These are phyloP conservation scores for Camptophora hylomeconis DNA, from an alignment of 2,329 filamentous ascomycete species.

Conservation along the genomic window DNA sequence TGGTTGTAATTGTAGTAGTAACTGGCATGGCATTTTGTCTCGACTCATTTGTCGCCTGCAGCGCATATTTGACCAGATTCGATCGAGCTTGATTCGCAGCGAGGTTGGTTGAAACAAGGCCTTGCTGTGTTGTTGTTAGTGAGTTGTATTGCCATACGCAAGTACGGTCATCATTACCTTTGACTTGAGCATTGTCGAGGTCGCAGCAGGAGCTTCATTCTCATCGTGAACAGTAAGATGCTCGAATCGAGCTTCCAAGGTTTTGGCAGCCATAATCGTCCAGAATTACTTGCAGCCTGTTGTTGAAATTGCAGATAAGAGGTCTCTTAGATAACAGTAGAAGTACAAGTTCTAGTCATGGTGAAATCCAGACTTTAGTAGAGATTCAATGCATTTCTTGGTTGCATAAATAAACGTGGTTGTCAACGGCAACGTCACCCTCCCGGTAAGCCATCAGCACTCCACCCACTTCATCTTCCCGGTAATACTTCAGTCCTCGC, in stretches of 20 bases:
- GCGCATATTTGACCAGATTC: constrained; percentile 73
- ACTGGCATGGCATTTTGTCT: constrained; percentile 46
- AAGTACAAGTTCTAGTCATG: too few species aligned
- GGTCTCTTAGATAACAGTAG: constrained; percentile 6
- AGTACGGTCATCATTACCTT: constrained; percentile 47
- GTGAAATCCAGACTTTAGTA: too few species aligned
- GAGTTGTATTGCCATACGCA: not conserved
- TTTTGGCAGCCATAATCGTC: constrained; percentile 62
- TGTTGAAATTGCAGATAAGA: constrained; percentile 5
- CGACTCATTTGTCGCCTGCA: constrained; percentile 62
- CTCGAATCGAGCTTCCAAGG: constrained; percentile 79
- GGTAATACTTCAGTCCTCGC: too few species aligned
- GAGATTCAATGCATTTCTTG: too few species aligned
- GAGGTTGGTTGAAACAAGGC: constrained; percentile 24
- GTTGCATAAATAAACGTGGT: too few species aligned
- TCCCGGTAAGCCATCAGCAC: too few species aligned
- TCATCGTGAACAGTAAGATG: constrained; percentile 81
- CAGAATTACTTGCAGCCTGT: too few species aligned
- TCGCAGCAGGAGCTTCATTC: constrained; percentile 50
- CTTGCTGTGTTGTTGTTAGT: constrained; percentile 2
- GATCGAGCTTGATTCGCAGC: constrained; percentile 48
- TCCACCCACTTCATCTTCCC: too few species aligned
- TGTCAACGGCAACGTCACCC: too few species aligned
- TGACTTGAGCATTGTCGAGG: constrained; percentile 51
- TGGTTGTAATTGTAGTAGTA: constrained; percentile 33